Base-by-base conservation (phyloP, 192 early-diverging fungal genomes). In the Entrophospora sp. region DNA sequence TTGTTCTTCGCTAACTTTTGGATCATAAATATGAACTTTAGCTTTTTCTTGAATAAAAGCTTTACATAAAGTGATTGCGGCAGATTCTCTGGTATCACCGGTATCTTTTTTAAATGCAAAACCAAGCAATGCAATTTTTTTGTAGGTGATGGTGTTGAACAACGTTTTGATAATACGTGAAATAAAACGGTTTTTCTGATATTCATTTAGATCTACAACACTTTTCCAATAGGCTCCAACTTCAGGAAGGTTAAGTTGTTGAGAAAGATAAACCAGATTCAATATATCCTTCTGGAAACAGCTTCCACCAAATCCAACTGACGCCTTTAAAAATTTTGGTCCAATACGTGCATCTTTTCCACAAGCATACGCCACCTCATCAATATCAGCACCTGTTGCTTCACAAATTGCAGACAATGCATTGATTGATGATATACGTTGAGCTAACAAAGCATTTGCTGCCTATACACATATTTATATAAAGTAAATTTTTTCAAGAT, bases 21-120 rank as follows among this genome's bases (percentile, higher is more conserved):
- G 94, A 68, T 97, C 94, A 73, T 92, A 97, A 53, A 97, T 80
- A 24, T 77, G 72, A 61, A 97, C 68, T 28, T 75, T 69, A 12
- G 93, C 92, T 24, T 82, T 85, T 61, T 89, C 87, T 68, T 87
- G 77, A 51, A 97, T 77, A 46, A 95, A 85, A 57, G 87, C 78
- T 68, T 89, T 84, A 71, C 87, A 85, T 30, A 97, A 74, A 2
- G 81, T 84, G 42, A 92, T 93, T n/a, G 94, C 92, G 28, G 94
- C 89, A 36, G 89, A 89, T 77, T 95, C 91, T 57, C 94, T 82
- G 30, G 94, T 89, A 77, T 97, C 94, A 62, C 90, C 89, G 28
- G 93, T 97, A 68, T 93, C 88, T 74, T 89, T 91, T 80, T 97
- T 97, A 80, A 91, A 97, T 0, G 94, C 91, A 75, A 97, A 97